Conservation (phyloP, 305 asterid species). For the Withania somnifera region DNA sequence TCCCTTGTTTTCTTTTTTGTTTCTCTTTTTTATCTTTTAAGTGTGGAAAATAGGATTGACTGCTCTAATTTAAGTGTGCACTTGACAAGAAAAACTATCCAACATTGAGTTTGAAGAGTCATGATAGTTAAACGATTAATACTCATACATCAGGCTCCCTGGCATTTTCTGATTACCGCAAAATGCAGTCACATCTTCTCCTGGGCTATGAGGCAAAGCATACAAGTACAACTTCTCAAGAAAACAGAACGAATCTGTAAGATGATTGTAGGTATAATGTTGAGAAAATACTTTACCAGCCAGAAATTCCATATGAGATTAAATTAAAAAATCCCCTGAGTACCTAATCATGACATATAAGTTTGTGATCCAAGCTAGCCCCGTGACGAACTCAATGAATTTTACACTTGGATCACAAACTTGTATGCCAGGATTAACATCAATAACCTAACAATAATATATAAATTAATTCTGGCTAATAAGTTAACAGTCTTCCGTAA, state of each 20-base stretch:
- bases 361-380: too few species aligned
- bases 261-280: background rate
- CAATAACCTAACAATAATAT: background rate
- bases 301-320: background rate
- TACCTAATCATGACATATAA: background rate
- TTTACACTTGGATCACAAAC: background rate
- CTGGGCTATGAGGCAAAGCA: background rate
- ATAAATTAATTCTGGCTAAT: background rate
- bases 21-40: background rate
- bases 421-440: background rate
- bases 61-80: background rate
- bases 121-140: background rate
- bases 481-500: background rate
- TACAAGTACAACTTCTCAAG: background rate
- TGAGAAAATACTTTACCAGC: background rate
- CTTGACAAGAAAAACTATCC: background rate
- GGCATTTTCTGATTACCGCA: background rate
- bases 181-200: background rate
- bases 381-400: too few species aligned
- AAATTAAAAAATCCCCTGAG: background rate
- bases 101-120: background rate
- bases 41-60: background rate
- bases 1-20: background rate
- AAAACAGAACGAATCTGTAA: background rate
- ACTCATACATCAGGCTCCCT: background rate